Evolutionary conservation across 495 filamentous ascomycete species (phyloP), one percentile per base, ranked within the genome.

Genomic region (Barbatosphaeria neglecta): DNA sequence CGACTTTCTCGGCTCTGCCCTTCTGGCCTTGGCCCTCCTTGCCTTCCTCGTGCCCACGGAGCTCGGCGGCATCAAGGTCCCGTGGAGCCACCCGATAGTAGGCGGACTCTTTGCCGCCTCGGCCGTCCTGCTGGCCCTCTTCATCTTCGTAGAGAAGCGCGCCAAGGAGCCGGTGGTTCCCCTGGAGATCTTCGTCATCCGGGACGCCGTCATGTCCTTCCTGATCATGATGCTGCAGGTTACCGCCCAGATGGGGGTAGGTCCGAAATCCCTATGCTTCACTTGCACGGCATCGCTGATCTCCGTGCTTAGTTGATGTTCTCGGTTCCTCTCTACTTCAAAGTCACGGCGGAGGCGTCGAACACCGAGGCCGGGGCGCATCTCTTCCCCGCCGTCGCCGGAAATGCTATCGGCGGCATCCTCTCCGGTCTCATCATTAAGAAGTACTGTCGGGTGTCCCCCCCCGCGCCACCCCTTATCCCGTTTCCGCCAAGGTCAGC

Each of bases 251-350:
- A 48, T 81, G 2, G 65, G 65, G 54, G 73, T 67, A 68, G 56
- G 69, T 62, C 57, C 46, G 6, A 50, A 39, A 47, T 8, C 17
- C 17, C 37, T 16, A n/a, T n/a, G n/a, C n/a, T n/a, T n/a, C n/a
- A n/a, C n/a, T n/a, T n/a, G 37, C 45, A 53, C 5, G 56, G 49
- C 35, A 25, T 17, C 27, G 24, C 33, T 33, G 18, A 35, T 43
- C 27, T 10, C 10, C 1, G 7, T 19, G 11, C n/a, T 15, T 40
- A 72, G 69, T 54, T 78, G 46, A 77, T 78, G 71, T 72, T 70
- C 37, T 63, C 65, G n/a, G 73, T 85, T 0, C 83, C 83, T 0
- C 61, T 87, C 0, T 87, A 86, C 56, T 86, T 85, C 53, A 78
- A 83, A 50, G 72, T 83, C n/a, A 82, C 79, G 0, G 51, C 65